A percentile compares a stretch with the other conserved stretches of the same genome.
phyloP scores from a whole-genome alignment of 306 rosid genomes.

The Pyrus pyrifolia region DNA sequence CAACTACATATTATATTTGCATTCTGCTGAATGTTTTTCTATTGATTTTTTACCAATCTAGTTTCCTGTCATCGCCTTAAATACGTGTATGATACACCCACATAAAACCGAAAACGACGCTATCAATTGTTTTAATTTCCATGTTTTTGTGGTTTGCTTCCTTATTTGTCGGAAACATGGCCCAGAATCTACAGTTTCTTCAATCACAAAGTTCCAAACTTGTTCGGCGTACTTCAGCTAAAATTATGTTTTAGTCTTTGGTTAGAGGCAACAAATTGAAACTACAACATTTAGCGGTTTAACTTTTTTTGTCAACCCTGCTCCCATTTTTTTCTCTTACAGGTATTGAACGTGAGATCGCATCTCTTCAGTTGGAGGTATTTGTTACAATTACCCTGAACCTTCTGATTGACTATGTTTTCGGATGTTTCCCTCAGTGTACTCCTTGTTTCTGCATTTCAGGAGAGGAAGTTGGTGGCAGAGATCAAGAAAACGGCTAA shows the following conservation, averaged over 20 bases:
- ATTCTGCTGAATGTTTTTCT: not conserved
- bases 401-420: not conserved
- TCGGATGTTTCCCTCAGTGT: not conserved
- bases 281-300: not conserved
- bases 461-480: slow-evolving; percentile 93
- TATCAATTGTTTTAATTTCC: not conserved
- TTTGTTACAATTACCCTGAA: not conserved
- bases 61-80: not conserved
- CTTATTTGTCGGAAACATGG: not conserved
- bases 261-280: not conserved
- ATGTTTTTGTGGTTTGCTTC: not conserved
- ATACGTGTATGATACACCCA: not conserved
- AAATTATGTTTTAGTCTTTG: not conserved
- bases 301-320: not conserved
- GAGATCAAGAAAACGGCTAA: slow-evolving; percentile 84
- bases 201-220: not conserved
- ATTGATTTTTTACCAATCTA: not conserved
- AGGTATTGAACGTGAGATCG: slow-evolving; percentile 93
- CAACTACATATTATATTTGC: not conserved
- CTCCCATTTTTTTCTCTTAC: not conserved
- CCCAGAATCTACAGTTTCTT: not conserved
- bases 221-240: not conserved
- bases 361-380: slow-evolving; percentile 92
- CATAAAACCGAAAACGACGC: not conserved
- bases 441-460: slow-evolving; percentile 17